Base-by-base conservation (phyloP, 352 stramenopile genomes). In the Phytophthora citrophthora region DNA sequence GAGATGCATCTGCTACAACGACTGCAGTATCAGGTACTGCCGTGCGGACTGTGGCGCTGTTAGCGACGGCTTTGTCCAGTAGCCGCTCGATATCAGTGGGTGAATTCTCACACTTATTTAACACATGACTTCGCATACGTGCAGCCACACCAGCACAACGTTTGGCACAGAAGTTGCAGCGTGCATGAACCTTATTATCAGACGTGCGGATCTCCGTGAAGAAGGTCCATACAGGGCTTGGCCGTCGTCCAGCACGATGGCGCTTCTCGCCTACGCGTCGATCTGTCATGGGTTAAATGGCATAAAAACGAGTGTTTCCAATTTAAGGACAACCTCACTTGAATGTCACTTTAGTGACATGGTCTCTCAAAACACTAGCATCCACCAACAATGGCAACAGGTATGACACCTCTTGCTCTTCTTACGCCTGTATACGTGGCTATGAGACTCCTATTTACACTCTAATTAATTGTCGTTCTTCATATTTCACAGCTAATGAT, bases 121-220 rank as follows among this genome's bases (percentile, higher is more conserved):
- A 26, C n/a, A 89, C 53, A 61, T 89, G 79, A 6, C 45, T 43
- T n/a, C 54, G 54, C 79, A 89, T 85, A 38, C 79, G 79, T 34
- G 74, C 39, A 20, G 79, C 79, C 40, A 87, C 79, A 13, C 74
- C 79, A 16, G 75, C 77, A 60, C 73, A 81, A 23, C 65, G 72
- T 8, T 68, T 69, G 27, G 31, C 63, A 43, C 79, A 89, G 43
- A 83, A 89, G 51, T 72, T 68, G 52, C 79, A 89, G 29, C 61
- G 51, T 20, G 79, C 79, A 23, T 89, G 76, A 15, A 83, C 65
- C 39, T 73, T 79, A 54, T 83, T 83, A 27, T 74, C 55, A 39
- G 71, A 59, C 24, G 68, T 81, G 46, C 70, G 73, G 29, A 86
- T 44, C 24, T 70, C 54, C n/a, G 61, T 63, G 63, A 86, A 89